A percentile compares a stretch with the other conserved stretches of the same genome.
phyloP scores from a whole-genome alignment of 495 filamentous ascomycete species.

The Xanthoparmelia taractica region DNA sequence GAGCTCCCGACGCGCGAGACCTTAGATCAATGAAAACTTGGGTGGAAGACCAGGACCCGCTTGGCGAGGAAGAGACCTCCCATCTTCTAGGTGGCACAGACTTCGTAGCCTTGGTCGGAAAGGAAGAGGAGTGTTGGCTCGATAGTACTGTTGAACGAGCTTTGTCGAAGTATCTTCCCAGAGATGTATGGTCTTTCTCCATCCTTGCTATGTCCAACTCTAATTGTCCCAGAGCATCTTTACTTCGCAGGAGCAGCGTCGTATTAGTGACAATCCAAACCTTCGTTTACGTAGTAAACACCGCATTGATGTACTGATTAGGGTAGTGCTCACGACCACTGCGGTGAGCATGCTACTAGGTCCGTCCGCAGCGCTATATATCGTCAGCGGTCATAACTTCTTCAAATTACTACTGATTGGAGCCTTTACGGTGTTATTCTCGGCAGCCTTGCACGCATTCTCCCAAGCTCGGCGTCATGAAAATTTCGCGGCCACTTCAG shows the following conservation, averaged over 20 bases:
- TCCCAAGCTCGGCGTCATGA: slow-evolving; percentile 34
- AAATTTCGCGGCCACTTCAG: slow-evolving; percentile 31
- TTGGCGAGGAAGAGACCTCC: slow-evolving; percentile 18
- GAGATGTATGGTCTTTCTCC: slow-evolving; percentile 8
- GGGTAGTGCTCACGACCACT: slow-evolving; percentile 26
- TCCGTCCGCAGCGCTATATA: slow-evolving; percentile 26
- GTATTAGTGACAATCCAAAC: slow-evolving; percentile 23
- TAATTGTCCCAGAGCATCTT: slow-evolving; percentile 12
- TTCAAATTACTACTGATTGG: slow-evolving; percentile 29
- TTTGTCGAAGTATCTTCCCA: slow-evolving; percentile 19
- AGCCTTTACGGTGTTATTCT: slow-evolving; percentile 30
- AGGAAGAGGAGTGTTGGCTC: slow-evolving; percentile 31
- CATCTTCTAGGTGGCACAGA: slow-evolving; percentile 31
- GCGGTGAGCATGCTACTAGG: slow-evolving; percentile 26
- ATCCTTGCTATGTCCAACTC: not conserved
- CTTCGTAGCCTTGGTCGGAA: slow-evolving; percentile 31
- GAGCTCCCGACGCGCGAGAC: slow-evolving; percentile 23
- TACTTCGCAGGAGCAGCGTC: slow-evolving; percentile 22
- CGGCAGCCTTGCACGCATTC: slow-evolving; percentile 27
- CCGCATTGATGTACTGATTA: slow-evolving; percentile 28
- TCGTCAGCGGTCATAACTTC: slow-evolving; percentile 1
- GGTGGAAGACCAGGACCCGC: slow-evolving; percentile 22
- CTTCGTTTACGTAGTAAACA: slow-evolving; percentile 25
- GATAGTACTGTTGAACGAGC: slow-evolving; percentile 30
- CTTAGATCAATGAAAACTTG: slow-evolving; percentile 28